Conservation (phyloP, 139 green algal species). For the Diplosphaera chodatii region DNA sequence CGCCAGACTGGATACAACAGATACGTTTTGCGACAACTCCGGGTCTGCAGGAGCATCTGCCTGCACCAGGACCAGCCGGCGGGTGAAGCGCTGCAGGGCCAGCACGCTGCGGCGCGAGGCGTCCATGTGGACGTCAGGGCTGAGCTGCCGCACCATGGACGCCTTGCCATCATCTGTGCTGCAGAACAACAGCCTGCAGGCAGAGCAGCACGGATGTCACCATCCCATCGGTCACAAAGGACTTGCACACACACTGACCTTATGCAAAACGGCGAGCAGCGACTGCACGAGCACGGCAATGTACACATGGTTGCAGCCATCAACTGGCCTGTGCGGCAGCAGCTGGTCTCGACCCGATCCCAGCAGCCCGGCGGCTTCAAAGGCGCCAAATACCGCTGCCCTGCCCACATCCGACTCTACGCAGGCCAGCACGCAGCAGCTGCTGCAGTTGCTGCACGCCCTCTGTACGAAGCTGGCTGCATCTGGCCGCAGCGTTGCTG, state of each 20-base stretch:
- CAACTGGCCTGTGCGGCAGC: neutral
- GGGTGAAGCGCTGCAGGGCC: conserved; percentile 63
- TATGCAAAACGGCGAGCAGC: too few relatives aligned
- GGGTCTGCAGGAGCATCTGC: neutral
- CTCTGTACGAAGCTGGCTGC: conserved; percentile 41
- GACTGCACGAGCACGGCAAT: too few relatives aligned
- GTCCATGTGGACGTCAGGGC: conserved; percentile 64
- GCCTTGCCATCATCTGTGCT: conserved; percentile 67
- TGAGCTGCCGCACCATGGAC: conserved; percentile 73
- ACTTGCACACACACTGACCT: too few relatives aligned
- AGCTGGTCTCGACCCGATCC: neutral
- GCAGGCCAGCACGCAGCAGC: conserved; percentile 40
- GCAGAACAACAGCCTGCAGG: conserved; percentile 61
- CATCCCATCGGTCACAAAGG: too few relatives aligned
- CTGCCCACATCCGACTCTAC: conserved; percentile 56
- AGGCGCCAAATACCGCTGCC: conserved; percentile 25
- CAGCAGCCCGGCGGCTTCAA: neutral
- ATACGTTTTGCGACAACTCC: neutral
- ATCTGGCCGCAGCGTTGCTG: conserved; percentile 35
- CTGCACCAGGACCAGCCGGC: conserved; percentile 42
- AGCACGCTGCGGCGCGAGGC: conserved; percentile 19
- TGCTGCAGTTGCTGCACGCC: conserved; percentile 15
- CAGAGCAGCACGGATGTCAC: too few relatives aligned
- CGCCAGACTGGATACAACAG: neutral
- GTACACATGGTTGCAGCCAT: too few relatives aligned